Evolutionary conservation across 2,329 filamentous ascomycete species (phyloP), one percentile per base, ranked within the genome.

Genomic region (Aulographum hederae): DNA sequence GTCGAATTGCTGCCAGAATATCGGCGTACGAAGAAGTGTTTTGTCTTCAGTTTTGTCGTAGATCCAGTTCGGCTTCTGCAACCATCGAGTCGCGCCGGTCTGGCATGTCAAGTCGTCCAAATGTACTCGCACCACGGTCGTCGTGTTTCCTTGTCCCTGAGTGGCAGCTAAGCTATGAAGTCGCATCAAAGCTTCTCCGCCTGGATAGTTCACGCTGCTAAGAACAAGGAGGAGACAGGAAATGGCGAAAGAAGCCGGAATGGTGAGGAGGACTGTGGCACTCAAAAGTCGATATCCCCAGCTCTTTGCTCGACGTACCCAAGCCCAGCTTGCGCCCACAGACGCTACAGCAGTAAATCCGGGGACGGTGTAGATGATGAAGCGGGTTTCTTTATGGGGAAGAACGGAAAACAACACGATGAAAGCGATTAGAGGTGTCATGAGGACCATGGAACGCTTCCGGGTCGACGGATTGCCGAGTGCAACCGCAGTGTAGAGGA

Each of bases 371-470:
- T 95, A 95, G 44, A 95, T 73, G 42, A 98, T 75, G 60, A 98
- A 98, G 13, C 89, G 78, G 50, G 84, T 78, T 57, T 98, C 89
- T 51, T 98, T 98, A 58, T 98, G 89, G 1, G 86, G 85, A 38
- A 93, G 78, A 31, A 82, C 44, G 39, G 82, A 93, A 60, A 93
- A 95, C 27, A 91, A 52, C 4, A 65, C 65, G 14, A 91, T 63
- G 51, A 85, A 98, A 18, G 67, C 52, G 2, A 91, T 41, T 6
- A 69, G 65, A 0, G 89, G 84, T 2, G 75, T 43, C 3, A 79
- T 43, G 6, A 73, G 53, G 26, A 62, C 60, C 1, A 80, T 37
- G 32, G 54, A 57, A 13, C 47, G 49, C 23, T 39, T 39, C 12
- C 51, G 49, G 4, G 53, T 54, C 11, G 55, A 44, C 10, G 46